phyloP scores from a whole-genome alignment of 2,329 filamentous ascomycete genomes.

The Aspergillus luchuensis region DNA sequence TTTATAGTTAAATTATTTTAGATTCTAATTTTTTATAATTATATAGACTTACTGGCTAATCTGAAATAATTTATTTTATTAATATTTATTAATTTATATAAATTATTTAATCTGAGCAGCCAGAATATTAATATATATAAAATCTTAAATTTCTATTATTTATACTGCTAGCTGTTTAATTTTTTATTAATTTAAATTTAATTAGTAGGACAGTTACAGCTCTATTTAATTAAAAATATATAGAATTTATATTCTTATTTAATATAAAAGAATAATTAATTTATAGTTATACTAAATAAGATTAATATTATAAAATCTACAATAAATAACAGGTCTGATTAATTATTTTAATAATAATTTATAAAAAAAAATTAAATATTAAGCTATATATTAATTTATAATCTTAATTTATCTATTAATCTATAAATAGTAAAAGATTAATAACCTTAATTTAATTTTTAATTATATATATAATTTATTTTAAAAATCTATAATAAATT shows the following conservation, averaged over 20 bases:
- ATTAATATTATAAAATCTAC: background rate
- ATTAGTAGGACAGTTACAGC: too few species aligned
- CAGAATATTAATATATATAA: background rate
- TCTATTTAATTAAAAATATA: background rate
- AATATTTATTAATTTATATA: background rate
- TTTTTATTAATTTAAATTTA: background rate
- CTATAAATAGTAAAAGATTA: background rate
- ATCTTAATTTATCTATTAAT: background rate
- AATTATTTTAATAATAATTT: background rate
- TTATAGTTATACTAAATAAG: background rate
- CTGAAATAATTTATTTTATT: background rate
- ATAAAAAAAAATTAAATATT: too few species aligned
- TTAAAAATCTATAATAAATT: background rate
- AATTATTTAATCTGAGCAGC: background rate
- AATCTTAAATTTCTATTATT: background rate
- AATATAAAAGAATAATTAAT: background rate
- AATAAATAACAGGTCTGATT: background rate
- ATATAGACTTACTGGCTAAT: background rate
- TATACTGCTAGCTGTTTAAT: background rate
- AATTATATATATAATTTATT: background rate
- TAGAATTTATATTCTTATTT: background rate
- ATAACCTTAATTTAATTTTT: background rate
- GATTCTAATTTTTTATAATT: background rate
- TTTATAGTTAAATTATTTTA: background rate
- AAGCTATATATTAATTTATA: too few species aligned